phyloP scores from a whole-genome alignment of 768 basidiomycete genomes.

The Suillus clintonianus region DNA sequence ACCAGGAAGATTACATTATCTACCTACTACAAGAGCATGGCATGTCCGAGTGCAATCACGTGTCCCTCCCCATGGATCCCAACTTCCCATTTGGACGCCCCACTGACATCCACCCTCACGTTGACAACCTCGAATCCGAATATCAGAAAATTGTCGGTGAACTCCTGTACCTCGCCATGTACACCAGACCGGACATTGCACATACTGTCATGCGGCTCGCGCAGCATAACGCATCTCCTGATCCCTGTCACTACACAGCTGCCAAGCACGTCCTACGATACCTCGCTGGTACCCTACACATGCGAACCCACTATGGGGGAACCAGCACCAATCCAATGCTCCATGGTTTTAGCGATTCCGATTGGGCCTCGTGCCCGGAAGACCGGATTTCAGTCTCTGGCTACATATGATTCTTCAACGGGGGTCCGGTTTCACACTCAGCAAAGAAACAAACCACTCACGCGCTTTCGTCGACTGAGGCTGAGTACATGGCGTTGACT shows the following conservation, averaged over 20 bases:
- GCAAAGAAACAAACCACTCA: neutral
- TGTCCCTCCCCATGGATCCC: neutral
- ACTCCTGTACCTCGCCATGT: neutral
- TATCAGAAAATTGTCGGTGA: neutral
- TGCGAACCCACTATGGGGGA: neutral
- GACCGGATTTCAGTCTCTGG: fast-evolving
- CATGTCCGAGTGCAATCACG: neutral
- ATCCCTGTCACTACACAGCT: neutral
- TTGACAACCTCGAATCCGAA: neutral
- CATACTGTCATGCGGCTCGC: neutral
- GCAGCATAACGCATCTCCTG: fast-evolving
- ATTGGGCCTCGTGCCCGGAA: neutral
- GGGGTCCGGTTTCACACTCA: neutral
- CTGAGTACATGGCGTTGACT: neutral
- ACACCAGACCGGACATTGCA: too few relatives aligned
- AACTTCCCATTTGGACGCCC: neutral
- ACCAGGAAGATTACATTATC: neutral
- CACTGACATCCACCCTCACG: neutral
- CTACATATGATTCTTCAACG: neutral
- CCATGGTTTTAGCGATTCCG: neutral
- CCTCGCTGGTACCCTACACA: neutral
- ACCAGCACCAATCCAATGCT: neutral
- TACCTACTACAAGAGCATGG: neutral
- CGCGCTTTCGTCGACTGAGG: fast-evolving
- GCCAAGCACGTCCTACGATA: neutral